A percentile compares a stretch with the other conserved stretches of the same genome.
Conservation (phyloP, 1,284 basidiomycete species). For the Flammula alnicola region DNA sequence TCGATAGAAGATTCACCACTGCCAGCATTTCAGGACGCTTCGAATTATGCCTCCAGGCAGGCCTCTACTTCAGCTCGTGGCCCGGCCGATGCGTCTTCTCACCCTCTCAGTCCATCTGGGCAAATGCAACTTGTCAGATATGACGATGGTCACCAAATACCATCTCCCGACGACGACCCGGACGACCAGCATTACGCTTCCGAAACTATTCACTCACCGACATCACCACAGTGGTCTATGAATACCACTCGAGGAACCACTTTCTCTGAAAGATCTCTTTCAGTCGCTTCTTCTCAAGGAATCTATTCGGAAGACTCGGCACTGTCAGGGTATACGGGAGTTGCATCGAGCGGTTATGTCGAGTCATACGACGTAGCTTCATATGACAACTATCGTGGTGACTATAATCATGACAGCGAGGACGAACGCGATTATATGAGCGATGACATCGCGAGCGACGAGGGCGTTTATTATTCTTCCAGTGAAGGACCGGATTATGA, state of each 20-base stretch:
- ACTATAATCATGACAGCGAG: conserved; percentile 14
- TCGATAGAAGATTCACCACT: not conserved
- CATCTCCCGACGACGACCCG: conserved; percentile 3
- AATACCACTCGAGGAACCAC: conserved; percentile 9
- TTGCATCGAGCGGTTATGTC: conserved; percentile 14
- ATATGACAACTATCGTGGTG: conserved; percentile 8
- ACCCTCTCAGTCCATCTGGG: conserved; percentile 8
- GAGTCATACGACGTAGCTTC: conserved; percentile 19
- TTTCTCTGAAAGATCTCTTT: conserved; percentile 12
- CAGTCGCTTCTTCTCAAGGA: conserved; percentile 15
- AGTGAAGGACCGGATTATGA: conserved; percentile 20
- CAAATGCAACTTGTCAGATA: conserved; percentile 18
- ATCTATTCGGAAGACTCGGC: conserved; percentile 11
- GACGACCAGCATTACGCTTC: conserved; percentile 4
- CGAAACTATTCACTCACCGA: too few relatives aligned
- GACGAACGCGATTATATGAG: conserved; percentile 23
- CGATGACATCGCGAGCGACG: conserved; percentile 25
- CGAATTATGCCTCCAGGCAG: conserved; percentile 3
- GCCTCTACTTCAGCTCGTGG: not conserved
- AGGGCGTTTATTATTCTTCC: conserved; percentile 23
- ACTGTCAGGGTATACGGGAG: conserved; percentile 1
- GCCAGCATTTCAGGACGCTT: not conserved
- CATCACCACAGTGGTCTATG: conserved; percentile 17
- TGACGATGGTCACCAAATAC: not conserved
- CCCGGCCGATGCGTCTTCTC: conserved; percentile 1